Base-by-base conservation (phyloP, 305 asterid genomes). In the Fraxinus paxiana region DNA sequence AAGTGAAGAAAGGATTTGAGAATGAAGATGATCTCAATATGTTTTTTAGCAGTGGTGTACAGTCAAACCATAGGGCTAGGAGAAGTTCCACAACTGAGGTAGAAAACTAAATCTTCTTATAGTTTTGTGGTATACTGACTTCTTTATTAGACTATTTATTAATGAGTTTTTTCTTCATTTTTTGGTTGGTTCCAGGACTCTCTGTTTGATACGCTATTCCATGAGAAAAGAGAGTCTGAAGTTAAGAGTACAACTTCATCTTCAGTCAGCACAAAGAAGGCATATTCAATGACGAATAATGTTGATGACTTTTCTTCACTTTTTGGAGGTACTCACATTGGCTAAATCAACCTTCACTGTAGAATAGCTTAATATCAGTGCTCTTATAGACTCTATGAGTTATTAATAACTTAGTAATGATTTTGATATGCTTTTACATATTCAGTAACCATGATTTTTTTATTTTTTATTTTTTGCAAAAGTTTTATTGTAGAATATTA, bases 251-350 rank as follows among this genome's bases (percentile, higher is more conserved):
- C 89, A 73, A 74, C 87, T 79, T 35, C 86, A 38, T 54, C 87
- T 78, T 33, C 87, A 35, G 72, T 78, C 84, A 84, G 77, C 85
- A 81, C 86, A 70, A 85, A 82, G 77, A 90, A 81, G 56, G 48
- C 85, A 48, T 26, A 84, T 59, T 24, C 90, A 43, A 77, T 82
- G 76, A 56, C 88, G 56, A 82, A 54, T 80, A 65, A 61, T 82
- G 88, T 83, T 82, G 86, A 84, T 43, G 91, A 87, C 83, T 89
- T 90, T 80, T 34, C 84, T 82, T 85, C 90, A 63, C 79, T 90
- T 82, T 90, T 95, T 84, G 97, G 92, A 90, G 98, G 98, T 95
- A 87, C 67, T 69, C 61, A 69, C 30, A 51, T 76, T n/a, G 48
- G 70, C 85, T 78, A 28, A 70, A 71, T n/a, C 51, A 67, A 85